Conservation (phyloP, 257 asterid genomes). For the Eucommia ulmoides region DNA sequence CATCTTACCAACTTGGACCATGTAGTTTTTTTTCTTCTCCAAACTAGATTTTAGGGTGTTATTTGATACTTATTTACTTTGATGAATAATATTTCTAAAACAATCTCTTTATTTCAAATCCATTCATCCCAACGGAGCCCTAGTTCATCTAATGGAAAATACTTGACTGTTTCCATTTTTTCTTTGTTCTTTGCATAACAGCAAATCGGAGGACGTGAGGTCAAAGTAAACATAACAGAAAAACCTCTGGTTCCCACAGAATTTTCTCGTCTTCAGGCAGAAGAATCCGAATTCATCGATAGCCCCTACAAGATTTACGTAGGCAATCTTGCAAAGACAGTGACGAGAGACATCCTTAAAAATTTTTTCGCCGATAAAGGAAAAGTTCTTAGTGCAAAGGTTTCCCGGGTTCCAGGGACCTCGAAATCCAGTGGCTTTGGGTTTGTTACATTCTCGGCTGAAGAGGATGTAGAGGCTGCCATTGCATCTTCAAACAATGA, state of each 20-base stretch:
- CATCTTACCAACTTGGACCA: too few species aligned
- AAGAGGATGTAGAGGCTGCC: constrained; percentile 85
- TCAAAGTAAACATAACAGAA: constrained; percentile 81
- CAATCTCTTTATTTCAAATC: too few species aligned
- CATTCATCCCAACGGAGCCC: too few species aligned
- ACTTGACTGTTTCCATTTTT: not conserved
- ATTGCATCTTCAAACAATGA: constrained; percentile 56
- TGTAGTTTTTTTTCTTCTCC: too few species aligned
- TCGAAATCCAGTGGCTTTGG: constrained; percentile 90
- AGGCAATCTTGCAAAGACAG: constrained; percentile 84
- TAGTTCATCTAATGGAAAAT: too few species aligned
- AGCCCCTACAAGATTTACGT: constrained; percentile 81
- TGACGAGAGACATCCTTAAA: constrained; percentile 49
- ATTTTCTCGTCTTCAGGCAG: constrained; percentile 36
- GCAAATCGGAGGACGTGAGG: constrained; percentile 82
- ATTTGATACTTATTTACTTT: too few species aligned
- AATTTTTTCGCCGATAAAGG: constrained; percentile 63
- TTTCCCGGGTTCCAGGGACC: constrained; percentile 78
- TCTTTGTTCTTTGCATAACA: constrained; percentile 15
- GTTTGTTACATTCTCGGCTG: constrained; percentile 70
- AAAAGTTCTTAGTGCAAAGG: constrained; percentile 65
- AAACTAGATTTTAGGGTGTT: too few species aligned
- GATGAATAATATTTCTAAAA: too few species aligned
- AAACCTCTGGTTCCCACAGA: constrained; percentile 48
- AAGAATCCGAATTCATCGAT: constrained; percentile 70